Conservation (phyloP, 345 rosid genomes). For the Physaria fendleri region DNA sequence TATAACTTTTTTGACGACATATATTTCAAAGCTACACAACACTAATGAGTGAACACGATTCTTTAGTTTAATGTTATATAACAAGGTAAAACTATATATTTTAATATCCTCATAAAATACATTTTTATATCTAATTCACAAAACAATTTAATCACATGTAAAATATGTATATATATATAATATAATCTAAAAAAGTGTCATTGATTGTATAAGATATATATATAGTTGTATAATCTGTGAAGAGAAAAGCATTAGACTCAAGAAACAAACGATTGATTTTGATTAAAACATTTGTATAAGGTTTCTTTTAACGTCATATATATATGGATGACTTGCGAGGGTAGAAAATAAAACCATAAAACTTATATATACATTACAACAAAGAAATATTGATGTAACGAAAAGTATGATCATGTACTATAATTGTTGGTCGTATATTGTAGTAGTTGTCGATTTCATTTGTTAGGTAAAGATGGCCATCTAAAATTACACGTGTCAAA, state of each 20-base stretch:
- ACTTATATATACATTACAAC: neutral
- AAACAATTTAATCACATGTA: neutral
- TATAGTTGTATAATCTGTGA: neutral
- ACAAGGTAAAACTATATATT: too few relatives aligned
- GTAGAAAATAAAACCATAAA: neutral
- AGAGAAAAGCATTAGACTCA: neutral
- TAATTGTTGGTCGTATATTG: neutral
- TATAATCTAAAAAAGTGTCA: neutral
- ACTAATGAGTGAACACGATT: too few relatives aligned
- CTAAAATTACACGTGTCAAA: neutral
- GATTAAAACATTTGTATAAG: neutral
- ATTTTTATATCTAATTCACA: neutral
- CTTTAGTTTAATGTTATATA: too few relatives aligned
- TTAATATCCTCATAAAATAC: too few relatives aligned
- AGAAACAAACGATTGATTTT: neutral
- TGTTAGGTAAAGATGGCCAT: neutral
- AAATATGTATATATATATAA: neutral
- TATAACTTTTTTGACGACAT: too few relatives aligned
- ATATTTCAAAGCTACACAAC: too few relatives aligned
- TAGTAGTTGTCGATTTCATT: neutral
- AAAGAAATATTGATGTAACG: neutral
- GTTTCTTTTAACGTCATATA: neutral
- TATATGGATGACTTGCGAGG: too few relatives aligned
- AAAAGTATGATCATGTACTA: neutral
- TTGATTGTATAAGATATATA: neutral